phyloP scores from a whole-genome alignment of 805 yeast species.

The Crinitomyces ghanaensis region DNA sequence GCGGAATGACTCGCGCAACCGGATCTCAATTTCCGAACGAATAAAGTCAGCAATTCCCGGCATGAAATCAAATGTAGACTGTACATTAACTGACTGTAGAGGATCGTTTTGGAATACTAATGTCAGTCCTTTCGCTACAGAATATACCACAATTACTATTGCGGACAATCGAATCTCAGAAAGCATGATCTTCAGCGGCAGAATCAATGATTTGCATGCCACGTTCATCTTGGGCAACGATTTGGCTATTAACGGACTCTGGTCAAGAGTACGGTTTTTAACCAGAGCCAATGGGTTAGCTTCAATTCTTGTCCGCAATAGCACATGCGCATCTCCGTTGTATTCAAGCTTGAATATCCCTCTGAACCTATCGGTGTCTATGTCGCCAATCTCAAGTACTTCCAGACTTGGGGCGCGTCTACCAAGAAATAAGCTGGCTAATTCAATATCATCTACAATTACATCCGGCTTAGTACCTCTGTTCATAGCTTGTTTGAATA shows the following conservation, averaged over 20 bases:
- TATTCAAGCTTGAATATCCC: slow-evolving; percentile 63
- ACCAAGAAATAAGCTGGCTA: slow-evolving; percentile 63
- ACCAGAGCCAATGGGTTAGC: slow-evolving; percentile 47
- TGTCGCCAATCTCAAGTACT: slow-evolving; percentile 66
- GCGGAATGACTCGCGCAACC: slow-evolving; percentile 20
- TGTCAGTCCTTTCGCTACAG: slow-evolving; percentile 20
- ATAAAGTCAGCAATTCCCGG: slow-evolving; percentile 22
- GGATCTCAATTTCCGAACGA: slow-evolving; percentile 13
- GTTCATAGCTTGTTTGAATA: slow-evolving; percentile 24
- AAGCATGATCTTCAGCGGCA: slow-evolving; percentile 21
- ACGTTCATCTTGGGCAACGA: slow-evolving; percentile 17
- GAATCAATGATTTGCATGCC: slow-evolving; percentile 17
- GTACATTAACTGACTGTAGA: slow-evolving; percentile 18
- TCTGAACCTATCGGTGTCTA: slow-evolving; percentile 45
- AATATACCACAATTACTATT: slow-evolving; percentile 22
- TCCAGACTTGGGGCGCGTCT: slow-evolving; percentile 61
- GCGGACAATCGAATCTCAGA: slow-evolving; percentile 15
- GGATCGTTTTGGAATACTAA: slow-evolving; percentile 24
- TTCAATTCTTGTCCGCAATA: slow-evolving; percentile 61
- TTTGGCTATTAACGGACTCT: slow-evolving; percentile 2
- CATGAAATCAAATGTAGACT: slow-evolving; percentile 22
- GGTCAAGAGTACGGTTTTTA: no score
- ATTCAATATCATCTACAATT: slow-evolving; percentile 36
- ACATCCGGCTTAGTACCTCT: slow-evolving; percentile 22
- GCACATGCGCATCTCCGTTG: slow-evolving; percentile 61